Conservation (phyloP, 768 basidiomycete species). For the Lentinula raphanica region DNA sequence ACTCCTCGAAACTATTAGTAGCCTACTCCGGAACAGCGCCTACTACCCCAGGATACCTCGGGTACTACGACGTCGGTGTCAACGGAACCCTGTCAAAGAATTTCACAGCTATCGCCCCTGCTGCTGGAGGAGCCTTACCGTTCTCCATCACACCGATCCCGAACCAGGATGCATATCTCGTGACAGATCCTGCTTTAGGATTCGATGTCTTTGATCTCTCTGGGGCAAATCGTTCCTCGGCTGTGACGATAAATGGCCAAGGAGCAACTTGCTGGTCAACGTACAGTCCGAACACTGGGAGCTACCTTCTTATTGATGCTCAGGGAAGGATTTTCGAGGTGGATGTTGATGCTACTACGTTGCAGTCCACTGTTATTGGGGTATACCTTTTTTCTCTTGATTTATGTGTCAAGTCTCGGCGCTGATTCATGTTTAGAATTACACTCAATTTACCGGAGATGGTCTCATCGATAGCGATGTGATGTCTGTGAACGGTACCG, state of each 20-base stretch:
- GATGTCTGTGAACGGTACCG: conserved; percentile 29
- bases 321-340: conserved; percentile 35
- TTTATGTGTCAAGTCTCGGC: not conserved
- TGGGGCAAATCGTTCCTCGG: conserved; percentile 20
- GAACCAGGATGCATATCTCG: conserved; percentile 32
- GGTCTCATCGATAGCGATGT: conserved; percentile 38
- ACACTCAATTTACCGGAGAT: conserved; percentile 26
- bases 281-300: conserved; percentile 35
- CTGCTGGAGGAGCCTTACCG: conserved; percentile 38
- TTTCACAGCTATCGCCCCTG: conserved; percentile 29
- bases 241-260: conserved; percentile 30
- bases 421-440: conserved; percentile 25
- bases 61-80: conserved; percentile 39
- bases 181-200: conserved; percentile 35
- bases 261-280: conserved; percentile 38
- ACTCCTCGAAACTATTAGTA: conserved; percentile 36
- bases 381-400: conserved; percentile 14
- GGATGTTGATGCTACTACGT: conserved; percentile 38
- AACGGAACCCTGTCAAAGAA: conserved; percentile 39
- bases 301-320: conserved; percentile 40
- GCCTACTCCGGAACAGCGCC: conserved; percentile 41
- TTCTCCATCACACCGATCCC: conserved; percentile 41
- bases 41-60: conserved; percentile 43
- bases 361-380: conserved; percentile 38
- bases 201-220: conserved; percentile 32